Percentiles rank a stretch among this genome's conserved stretches.
Evolutionary conservation across 2,329 filamentous ascomycete genomes (phyloP).

Genomic region (Exophiala aquamarina): DNA sequence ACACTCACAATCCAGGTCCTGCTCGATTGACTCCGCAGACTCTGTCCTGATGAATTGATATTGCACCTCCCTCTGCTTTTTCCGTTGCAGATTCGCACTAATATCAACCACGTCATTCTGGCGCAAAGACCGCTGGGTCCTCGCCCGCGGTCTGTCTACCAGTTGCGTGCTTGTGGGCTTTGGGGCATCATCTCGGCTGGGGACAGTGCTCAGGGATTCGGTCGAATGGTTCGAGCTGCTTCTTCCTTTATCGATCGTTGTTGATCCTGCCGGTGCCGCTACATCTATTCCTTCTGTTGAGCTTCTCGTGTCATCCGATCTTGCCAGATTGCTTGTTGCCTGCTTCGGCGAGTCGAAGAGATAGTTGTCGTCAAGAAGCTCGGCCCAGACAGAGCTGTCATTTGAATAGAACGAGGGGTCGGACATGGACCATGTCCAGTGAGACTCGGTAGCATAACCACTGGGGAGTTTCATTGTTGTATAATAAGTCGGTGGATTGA

Average conservation of each 20-base stretch:
- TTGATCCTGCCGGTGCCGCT: no score
- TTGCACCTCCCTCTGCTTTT: not conserved
- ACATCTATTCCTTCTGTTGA: no score
- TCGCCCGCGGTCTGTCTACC: no score
- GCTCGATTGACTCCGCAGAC: not conserved
- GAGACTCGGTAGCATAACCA: not conserved
- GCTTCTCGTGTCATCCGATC: no score
- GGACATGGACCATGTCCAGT: conserved; percentile 3
- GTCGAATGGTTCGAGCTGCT: no score
- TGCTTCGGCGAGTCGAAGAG: conserved; percentile 1
- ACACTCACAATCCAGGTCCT: not conserved
- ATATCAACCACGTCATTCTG: not conserved
- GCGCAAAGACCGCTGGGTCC: no score
- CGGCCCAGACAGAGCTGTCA: not conserved
- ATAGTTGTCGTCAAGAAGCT: not conserved
- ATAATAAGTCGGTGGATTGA: not conserved
- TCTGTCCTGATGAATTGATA: not conserved
- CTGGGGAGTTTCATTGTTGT: not conserved
- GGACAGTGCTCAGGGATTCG: not conserved
- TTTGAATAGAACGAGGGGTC: conserved; percentile 1
- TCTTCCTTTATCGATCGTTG: no score
- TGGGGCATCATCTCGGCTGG: not conserved
- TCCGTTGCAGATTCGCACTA: not conserved
- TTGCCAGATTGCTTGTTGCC: no score
- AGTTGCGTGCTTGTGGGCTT: not conserved